Evolutionary conservation across 2,329 filamentous ascomycete species (phyloP).

Genomic region (Diplodia scrobiculata): DNA sequence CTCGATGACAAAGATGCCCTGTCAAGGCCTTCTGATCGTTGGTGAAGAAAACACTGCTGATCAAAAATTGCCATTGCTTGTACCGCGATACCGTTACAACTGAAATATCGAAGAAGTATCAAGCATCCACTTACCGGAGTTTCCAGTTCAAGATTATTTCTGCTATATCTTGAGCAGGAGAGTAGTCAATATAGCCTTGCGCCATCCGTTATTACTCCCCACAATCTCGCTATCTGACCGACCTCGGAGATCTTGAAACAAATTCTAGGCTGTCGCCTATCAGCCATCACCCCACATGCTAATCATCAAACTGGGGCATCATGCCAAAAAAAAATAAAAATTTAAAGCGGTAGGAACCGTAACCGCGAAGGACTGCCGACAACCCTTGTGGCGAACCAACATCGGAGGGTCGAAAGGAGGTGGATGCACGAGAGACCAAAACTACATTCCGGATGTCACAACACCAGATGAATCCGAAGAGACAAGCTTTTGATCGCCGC

Average conservation of each 20-base stretch:
- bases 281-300: not conserved
- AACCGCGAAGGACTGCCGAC: too few species aligned
- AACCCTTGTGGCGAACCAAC: not conserved
- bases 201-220: not conserved
- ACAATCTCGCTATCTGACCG: not conserved
- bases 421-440: not conserved
- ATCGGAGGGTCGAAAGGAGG: not conserved
- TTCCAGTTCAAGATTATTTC: too few species aligned
- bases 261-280: not conserved
- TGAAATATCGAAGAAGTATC: too few species aligned
- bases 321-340: not conserved
- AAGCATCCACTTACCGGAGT: too few species aligned
- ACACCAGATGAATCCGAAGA: not conserved
- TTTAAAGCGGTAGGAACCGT: not conserved
- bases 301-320: not conserved
- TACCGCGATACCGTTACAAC: too few species aligned
- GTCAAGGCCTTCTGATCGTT: too few species aligned
- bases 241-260: not conserved
- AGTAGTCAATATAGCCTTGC: not conserved
- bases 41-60: too few species aligned
- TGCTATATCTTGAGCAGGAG: too few species aligned
- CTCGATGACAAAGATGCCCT: too few species aligned
- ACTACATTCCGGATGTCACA: not conserved
- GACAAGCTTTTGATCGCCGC: not conserved
- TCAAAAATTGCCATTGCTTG: too few species aligned